Base-by-base conservation (phyloP, 176 grass and related monocot genomes). In the Elymus sibiricus region DNA sequence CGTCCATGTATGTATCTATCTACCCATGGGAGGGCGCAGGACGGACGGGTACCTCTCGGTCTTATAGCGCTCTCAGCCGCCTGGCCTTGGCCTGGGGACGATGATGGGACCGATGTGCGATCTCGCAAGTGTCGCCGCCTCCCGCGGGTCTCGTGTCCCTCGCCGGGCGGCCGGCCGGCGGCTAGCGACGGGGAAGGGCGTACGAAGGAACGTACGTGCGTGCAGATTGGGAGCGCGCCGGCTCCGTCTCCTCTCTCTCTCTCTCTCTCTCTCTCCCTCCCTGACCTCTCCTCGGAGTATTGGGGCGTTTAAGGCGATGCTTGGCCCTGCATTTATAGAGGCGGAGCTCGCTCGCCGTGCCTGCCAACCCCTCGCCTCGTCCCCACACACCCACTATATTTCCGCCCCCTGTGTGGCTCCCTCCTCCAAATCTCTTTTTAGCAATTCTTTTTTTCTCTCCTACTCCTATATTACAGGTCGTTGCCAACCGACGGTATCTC, bases 321-420 rank as follows among this genome's bases (percentile, higher is more conserved):
- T 76, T 39, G 56, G 38, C 17, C n/a, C 76, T 51, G 85, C 81
- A 91, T 91, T 91, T 91, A 87, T 91, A 91, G 81, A 14, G 25
- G 79, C 38, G 3, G 74, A 83, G 53, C 55, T 88, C 79, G 64
- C 64, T 1, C 40, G 70, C 40, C 70, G 40, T 27, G 39, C 70
- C 68, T 42, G 82, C 79, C 84, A 87, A 87, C 89, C 80, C 84
- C 51, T 47, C 27, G 51, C 77, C 78, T 67, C 59, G 46, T 55
- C 60, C 58, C 49, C 62, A 63, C 25, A 76, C 68, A n/a, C 25
- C 24, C 22, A 29, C 74, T 79, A 56, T 83, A 73, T 79, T 90
- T 87, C 74, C 56, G 84, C 13, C 84, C 43, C 43, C 80, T 14
- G 0, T 74, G 71, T 51, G 32, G 32, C 32, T 34, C 32, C 32